These are phyloP conservation scores for Ophiostoma himal-ulmi DNA, from an alignment of 2,329 filamentous ascomycete species.

Conservation along the genomic window DNA sequence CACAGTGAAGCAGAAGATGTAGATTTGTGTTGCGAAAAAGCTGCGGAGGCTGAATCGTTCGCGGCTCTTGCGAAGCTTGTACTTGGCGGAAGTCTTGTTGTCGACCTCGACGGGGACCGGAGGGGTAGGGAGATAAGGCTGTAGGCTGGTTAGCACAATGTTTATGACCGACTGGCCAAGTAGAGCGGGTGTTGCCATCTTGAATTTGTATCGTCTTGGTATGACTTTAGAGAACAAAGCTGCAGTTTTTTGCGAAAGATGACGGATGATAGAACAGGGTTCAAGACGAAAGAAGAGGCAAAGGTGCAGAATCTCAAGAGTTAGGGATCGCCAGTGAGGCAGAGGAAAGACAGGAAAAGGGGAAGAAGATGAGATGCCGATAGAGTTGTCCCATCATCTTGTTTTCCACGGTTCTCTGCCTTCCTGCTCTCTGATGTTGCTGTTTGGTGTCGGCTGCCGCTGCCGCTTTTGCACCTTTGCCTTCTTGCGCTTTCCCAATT, in stretches of 20 bases:
- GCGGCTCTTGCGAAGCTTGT: conserved; percentile 26
- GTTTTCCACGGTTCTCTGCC: not conserved
- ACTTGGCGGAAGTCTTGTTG: conserved; percentile 13
- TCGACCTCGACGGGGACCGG: not conserved
- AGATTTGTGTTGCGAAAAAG: conserved; percentile 57
- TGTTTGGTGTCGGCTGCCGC: conserved; percentile 18
- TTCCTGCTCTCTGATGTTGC: not conserved
- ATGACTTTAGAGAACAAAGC: not conserved
- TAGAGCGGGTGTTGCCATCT: not conserved
- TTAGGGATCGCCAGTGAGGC: not conserved
- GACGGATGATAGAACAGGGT: not conserved
- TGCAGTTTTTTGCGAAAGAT: not conserved
- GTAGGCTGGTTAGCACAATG: not conserved
- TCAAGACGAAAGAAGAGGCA: not conserved
- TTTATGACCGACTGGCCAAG: not conserved
- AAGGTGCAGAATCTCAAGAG: not conserved
- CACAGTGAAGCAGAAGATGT: conserved; percentile 61
- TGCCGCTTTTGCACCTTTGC: conserved; percentile 6
- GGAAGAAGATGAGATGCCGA: not conserved
- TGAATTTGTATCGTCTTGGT: not conserved
- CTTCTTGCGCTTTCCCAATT: not conserved
- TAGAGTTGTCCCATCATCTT: not conserved
- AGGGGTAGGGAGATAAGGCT: conserved; percentile 3
- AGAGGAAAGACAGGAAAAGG: not conserved
- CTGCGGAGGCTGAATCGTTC: conserved; percentile 53